A percentile compares a stretch with the other conserved stretches of the same genome.
Conservation (phyloP, 768 basidiomycete genomes). For the Fistulinella prunicolor region DNA sequence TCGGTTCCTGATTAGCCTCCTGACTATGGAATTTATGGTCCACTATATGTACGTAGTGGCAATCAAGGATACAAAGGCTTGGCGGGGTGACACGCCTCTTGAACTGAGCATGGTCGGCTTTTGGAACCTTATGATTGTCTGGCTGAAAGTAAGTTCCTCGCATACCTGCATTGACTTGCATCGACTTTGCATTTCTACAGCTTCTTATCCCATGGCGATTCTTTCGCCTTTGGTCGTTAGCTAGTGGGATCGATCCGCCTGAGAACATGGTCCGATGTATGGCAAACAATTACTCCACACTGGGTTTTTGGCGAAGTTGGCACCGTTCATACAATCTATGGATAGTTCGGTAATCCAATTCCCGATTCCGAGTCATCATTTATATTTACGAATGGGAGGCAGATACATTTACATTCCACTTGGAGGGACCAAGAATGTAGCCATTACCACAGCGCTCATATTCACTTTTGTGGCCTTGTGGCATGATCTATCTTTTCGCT, state of each 20-base stretch:
- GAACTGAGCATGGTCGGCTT: constrained; percentile 92
- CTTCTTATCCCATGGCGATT: constrained; percentile 94
- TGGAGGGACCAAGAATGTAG: constrained; percentile 60
- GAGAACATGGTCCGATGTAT: constrained; percentile 99
- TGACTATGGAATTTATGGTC: constrained; percentile 88
- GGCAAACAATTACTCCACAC: constrained; percentile 92
- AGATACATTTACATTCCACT: constrained; percentile 96
- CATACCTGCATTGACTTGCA: neutral
- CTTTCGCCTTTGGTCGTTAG: constrained; percentile 90
- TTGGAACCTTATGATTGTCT: constrained; percentile 95
- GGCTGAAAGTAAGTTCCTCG: constrained; percentile 75
- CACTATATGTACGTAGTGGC: constrained; percentile 98
- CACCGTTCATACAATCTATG: constrained; percentile 96
- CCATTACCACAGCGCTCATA: constrained; percentile 69
- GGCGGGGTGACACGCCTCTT: constrained; percentile 73
- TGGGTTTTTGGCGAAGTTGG: constrained; percentile 97
- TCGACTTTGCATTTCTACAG: constrained; percentile 38
- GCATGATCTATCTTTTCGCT: constrained; percentile 88
- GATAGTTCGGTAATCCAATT: constrained; percentile 67
- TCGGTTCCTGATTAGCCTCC: constrained; percentile 66
- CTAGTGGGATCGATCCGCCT: constrained; percentile 87
- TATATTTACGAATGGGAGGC: neutral
- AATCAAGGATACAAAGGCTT: constrained; percentile 86
- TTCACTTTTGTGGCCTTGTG: constrained; percentile 98
- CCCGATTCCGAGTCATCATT: neutral